Percentiles rank a stretch among this genome's conserved stretches.
These are phyloP conservation scores for Naganishia vishniacii DNA, from an alignment of 768 basidiomycete genomes.

Conservation along the genomic window DNA sequence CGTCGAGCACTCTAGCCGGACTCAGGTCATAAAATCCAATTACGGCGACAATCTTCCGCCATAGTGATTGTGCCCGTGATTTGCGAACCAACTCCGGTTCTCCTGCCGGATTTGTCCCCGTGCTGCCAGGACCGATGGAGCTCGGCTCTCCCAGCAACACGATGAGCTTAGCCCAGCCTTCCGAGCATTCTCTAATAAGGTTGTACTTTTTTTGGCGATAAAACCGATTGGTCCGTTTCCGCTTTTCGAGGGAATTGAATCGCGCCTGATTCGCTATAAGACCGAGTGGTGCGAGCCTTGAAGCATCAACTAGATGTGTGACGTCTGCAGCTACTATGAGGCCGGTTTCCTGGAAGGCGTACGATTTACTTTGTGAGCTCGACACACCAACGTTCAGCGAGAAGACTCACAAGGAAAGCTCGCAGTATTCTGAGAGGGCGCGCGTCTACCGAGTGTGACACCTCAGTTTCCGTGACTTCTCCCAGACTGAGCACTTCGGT, in stretches of 20 bases:
- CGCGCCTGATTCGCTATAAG: slow-evolving; percentile 25
- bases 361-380: too few relatives aligned
- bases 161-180: slow-evolving; percentile 90
- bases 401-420: slow-evolving; percentile 27
- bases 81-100: slow-evolving; percentile 1
- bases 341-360: not conserved
- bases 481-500: slow-evolving; percentile 24
- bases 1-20: slow-evolving; percentile 85
- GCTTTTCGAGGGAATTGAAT: slow-evolving; percentile 34
- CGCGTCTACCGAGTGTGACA: too few relatives aligned
- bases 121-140: slow-evolving; percentile 23
- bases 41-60: slow-evolving; percentile 50
- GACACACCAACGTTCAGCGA: too few relatives aligned
- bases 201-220: slow-evolving; percentile 88
- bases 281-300: not conserved
- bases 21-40: slow-evolving; percentile 87
- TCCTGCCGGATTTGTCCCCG: slow-evolving; percentile 16
- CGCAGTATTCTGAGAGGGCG: not conserved
- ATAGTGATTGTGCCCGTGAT: slow-evolving; percentile 36
- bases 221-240: slow-evolving; percentile 39
- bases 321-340: slow-evolving; percentile 15
- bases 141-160: slow-evolving; percentile 67
- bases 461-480: slow-evolving; percentile 33
- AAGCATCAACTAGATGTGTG: not conserved
- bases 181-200: slow-evolving; percentile 89